phyloP scores from a whole-genome alignment of 2,329 filamentous ascomycete genomes.

The Metarhizium brunneum region DNA sequence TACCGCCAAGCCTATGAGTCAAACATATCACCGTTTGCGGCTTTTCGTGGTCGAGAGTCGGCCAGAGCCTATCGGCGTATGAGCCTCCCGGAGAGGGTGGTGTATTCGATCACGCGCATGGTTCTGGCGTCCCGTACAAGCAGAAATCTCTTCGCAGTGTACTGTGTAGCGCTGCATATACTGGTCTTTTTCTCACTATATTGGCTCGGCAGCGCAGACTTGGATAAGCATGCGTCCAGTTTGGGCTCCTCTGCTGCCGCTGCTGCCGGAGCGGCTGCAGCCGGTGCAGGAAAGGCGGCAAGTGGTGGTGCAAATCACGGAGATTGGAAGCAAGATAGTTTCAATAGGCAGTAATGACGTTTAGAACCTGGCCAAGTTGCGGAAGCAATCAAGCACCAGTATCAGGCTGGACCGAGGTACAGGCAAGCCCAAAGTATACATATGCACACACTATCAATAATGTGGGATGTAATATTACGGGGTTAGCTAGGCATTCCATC shows the following conservation, averaged over 20 bases:
- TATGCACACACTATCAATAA: not conserved
- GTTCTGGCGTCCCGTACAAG: conserved; percentile 84
- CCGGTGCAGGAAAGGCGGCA: conserved; percentile 32
- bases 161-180: conserved; percentile 81
- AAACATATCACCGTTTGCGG: conserved; percentile 90
- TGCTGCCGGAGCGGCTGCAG: conserved; percentile 31
- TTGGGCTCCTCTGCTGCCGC: conserved; percentile 39
- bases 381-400: too few relatives aligned
- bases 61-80: conserved; percentile 86
- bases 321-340: conserved; percentile 57
- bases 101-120: conserved; percentile 85
- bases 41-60: conserved; percentile 88
- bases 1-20: conserved; percentile 92
- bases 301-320: conserved; percentile 29
- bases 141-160: conserved; percentile 86
- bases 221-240: conserved; percentile 50
- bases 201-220: conserved; percentile 64
- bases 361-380: not conserved
- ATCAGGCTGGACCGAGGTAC: not conserved
- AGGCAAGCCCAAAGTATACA: not conserved
- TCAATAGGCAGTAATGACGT: conserved; percentile 28
- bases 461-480: not conserved
- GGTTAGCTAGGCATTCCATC: not conserved
- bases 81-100: conserved; percentile 80
- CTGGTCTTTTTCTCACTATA: conserved; percentile 82